Conservation (phyloP, 441 rosid genomes). For the Corymbia calophylla region DNA sequence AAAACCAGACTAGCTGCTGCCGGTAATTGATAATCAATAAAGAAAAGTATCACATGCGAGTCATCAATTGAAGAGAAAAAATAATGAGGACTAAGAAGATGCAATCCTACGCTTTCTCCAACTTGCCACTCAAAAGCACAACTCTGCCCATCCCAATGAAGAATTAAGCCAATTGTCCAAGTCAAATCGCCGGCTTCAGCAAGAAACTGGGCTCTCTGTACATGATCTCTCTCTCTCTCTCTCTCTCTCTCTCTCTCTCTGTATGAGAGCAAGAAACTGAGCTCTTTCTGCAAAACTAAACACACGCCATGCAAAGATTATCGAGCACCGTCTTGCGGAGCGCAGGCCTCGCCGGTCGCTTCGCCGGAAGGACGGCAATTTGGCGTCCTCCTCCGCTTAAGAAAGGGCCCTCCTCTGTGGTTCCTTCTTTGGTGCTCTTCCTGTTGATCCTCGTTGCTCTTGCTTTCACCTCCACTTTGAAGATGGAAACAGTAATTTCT, state of each 20-base stretch:
- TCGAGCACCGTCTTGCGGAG: background rate
- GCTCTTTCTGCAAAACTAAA: background rate
- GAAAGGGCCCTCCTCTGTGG: background rate
- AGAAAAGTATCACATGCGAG: background rate
- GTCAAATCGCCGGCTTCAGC: background rate
- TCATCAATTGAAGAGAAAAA: background rate
- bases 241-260: background rate
- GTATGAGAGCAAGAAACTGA: too few species aligned
- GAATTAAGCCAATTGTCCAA: background rate
- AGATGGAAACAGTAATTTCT: background rate
- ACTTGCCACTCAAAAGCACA: background rate
- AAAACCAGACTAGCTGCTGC: background rate
- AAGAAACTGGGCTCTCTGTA: background rate
- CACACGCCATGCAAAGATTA: background rate
- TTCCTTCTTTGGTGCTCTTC: background rate
- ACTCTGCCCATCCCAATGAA: background rate
- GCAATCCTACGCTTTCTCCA: background rate
- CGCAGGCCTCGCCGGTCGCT: background rate
- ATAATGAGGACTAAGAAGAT: background rate
- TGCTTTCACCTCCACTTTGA: background rate
- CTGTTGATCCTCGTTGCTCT: background rate
- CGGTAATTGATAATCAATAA: background rate
- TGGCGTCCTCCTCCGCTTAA: background rate
- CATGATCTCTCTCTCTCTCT: background rate
- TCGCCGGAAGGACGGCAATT: background rate